These are phyloP conservation scores for Erysimum cheiranthoides DNA, from an alignment of 345 rosid genomes.

Conservation along the genomic window DNA sequence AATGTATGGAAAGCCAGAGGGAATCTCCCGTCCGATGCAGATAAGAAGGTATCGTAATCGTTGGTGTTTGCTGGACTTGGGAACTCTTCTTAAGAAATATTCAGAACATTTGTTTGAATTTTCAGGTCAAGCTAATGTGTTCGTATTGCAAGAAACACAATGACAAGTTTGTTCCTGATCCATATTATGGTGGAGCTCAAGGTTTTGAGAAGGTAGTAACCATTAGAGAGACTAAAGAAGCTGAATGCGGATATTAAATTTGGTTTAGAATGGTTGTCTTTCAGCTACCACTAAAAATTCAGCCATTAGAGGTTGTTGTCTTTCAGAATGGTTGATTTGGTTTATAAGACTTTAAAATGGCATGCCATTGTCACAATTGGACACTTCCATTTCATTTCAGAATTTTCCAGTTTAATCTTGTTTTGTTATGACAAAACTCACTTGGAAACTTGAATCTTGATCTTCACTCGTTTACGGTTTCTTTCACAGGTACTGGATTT, in stretches of 20 bases:
- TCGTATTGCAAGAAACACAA: constrained; percentile 86
- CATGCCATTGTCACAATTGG: neutral
- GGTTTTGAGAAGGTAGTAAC: constrained; percentile 88
- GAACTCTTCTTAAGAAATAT: neutral
- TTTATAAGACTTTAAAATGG: neutral
- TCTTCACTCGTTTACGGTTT: neutral
- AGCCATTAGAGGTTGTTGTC: neutral
- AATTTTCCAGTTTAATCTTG: neutral
- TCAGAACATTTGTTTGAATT: neutral
- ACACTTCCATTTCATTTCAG: neutral
- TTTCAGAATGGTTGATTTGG: constrained; percentile 1
- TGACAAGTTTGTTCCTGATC: constrained; percentile 89
- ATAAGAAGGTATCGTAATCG: constrained; percentile 63
- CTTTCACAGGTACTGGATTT: constrained; percentile 72
- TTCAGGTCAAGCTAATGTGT: constrained; percentile 92
- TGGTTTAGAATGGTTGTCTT: neutral
- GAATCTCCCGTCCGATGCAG: constrained; percentile 67
- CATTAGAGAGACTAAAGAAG: neutral
- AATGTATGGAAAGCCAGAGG: constrained; percentile 39
- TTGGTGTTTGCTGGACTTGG: constrained; percentile 1
- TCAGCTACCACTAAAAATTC: neutral
- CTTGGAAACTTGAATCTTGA: neutral
- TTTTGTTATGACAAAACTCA: neutral
- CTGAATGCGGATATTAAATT: neutral
- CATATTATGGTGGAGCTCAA: constrained; percentile 90